Evolutionary conservation across 2,329 filamentous ascomycete genomes (phyloP), one percentile per base, ranked within the genome.

Genomic region (Fusarium nurragi): DNA sequence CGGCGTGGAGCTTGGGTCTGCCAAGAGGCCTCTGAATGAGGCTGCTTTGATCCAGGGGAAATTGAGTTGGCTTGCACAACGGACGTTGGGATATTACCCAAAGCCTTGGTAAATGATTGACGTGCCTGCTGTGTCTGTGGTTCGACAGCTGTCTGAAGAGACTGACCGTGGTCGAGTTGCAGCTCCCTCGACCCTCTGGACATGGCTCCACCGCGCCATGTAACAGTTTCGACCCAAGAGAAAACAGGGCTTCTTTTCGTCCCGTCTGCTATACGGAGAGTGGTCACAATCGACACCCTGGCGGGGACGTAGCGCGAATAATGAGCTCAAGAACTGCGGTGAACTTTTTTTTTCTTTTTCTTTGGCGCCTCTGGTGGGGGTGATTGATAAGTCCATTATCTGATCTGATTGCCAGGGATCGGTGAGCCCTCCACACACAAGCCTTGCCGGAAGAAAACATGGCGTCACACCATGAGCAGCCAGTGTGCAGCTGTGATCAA

Each of bases 341-440:
- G 36, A 39, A 25, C 19, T 46, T 66, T 55, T 55, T 47, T 49
- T 12, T 41, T 16, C 19, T 46, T 66, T 55, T 55, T 47, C 45
- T 12, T 41, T 16, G 16, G 32, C 3, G 32, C 19, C 22, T 47
- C 40, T 47, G 38, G 64, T 67, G 54, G 64, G 64, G 59, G 64
- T 67, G 64, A 66, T 66, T 66, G 64, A 66, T 67, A 66, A 66
- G 54, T 60, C 13, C 30, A 59, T 64, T 66, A 66, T 66, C 64
- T 66, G 64, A 66, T 66, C 64, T 34, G 59, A 66, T 60, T 44
- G 25, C 46, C 63, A 64, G 59, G 64, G 64, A 38, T 60, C 11
- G n/a, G 10, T 23, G 16, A 53, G 34, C 14, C 38, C 49, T 52
- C 54, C 55, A 57, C 50, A 57, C 40, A 54, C 25, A 47, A 60